Evolutionary conservation across 2,329 filamentous ascomycete genomes (phyloP).

Genomic region (Fusarium hainanense): DNA sequence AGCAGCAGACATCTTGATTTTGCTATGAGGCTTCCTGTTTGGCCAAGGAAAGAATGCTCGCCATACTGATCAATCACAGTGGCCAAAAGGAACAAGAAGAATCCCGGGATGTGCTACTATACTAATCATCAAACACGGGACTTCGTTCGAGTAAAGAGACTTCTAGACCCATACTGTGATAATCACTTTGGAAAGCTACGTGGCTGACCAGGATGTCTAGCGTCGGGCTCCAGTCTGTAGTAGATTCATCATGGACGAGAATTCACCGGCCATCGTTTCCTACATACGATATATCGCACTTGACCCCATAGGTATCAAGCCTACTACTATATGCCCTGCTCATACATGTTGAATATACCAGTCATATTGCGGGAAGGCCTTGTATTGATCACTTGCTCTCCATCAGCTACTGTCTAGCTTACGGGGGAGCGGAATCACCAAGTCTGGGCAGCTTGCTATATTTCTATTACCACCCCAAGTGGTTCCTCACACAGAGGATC

Average conservation of each 20-base stretch:
- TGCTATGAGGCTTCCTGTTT: neutral
- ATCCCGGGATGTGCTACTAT: neutral
- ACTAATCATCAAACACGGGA: neutral
- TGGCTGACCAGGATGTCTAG: constrained; percentile 11
- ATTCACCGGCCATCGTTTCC: neutral
- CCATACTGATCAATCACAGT: neutral
- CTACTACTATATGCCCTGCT: neutral
- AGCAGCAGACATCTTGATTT: neutral
- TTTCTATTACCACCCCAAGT: constrained; percentile 6
- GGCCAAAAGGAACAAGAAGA: neutral
- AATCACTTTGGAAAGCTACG: neutral
- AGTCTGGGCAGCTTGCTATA: constrained; percentile 6
- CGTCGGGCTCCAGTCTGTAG: neutral
- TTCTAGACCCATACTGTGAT: neutral
- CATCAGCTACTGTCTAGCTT: neutral
- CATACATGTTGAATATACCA: neutral
- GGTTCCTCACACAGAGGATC: neutral
- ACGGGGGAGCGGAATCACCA: neutral
- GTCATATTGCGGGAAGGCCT: neutral
- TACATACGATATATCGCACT: neutral
- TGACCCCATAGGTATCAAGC: neutral
- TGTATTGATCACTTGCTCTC: neutral
- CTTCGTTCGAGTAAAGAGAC: neutral
- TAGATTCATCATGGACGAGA: neutral
- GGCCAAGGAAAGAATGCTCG: neutral